Evolutionary conservation across 2,329 filamentous ascomycete species (phyloP).

Genomic region (Talaromyces sp.): DNA sequence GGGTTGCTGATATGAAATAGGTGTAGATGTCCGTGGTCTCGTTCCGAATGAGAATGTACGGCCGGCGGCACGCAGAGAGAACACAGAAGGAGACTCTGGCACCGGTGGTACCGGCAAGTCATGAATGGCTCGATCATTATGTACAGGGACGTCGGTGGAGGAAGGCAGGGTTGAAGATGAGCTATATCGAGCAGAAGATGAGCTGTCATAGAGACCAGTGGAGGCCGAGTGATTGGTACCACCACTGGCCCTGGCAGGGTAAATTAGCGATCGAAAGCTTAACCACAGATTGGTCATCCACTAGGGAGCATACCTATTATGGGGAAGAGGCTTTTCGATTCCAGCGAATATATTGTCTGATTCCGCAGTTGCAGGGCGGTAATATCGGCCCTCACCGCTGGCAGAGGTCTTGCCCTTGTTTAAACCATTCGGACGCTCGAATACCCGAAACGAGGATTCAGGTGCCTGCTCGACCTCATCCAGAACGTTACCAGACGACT

Average conservation of each 20-base stretch:
- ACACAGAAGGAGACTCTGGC: constrained; percentile 34
- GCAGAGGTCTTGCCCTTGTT: constrained; percentile 41
- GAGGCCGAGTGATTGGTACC: constrained; percentile 48
- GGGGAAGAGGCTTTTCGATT: constrained; percentile 32
- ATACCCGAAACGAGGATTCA: constrained; percentile 52
- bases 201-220: constrained; percentile 44
- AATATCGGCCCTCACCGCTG: constrained; percentile 34
- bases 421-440: constrained; percentile 47
- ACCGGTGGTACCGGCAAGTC: constrained; percentile 43
- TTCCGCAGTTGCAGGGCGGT: constrained; percentile 33
- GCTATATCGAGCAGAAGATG: constrained; percentile 51
- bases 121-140: constrained; percentile 39
- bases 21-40: constrained; percentile 27
- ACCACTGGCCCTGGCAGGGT: constrained; percentile 44
- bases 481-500: constrained; percentile 53
- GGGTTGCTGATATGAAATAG: constrained; percentile 22
- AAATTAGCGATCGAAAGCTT: constrained; percentile 21
- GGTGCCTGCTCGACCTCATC: constrained; percentile 44
- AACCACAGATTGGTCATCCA: not conserved
- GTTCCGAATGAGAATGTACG: constrained; percentile 54
- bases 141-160: constrained; percentile 47
- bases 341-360: constrained; percentile 41
- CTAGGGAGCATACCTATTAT: constrained; percentile 31
- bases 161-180: constrained; percentile 55
- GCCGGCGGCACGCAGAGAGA: constrained; percentile 45